A percentile compares a stretch with the other conserved stretches of the same genome.
These are phyloP conservation scores for Cylindrodendrum hubeiense DNA, from an alignment of 2,329 filamentous ascomycete species.

Conservation along the genomic window DNA sequence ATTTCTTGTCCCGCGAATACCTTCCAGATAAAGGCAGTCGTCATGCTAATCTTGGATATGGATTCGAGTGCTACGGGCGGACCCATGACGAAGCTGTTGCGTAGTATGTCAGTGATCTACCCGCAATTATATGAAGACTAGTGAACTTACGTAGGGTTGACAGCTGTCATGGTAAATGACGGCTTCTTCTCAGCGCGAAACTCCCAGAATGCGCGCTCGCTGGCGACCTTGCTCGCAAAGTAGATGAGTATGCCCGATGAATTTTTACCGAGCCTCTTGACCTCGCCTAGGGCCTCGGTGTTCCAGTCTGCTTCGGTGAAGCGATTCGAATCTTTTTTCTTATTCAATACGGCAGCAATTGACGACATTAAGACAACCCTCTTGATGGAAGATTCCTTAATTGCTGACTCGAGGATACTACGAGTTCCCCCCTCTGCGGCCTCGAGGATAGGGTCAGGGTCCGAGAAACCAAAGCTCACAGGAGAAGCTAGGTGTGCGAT, in stretches of 20 bases:
- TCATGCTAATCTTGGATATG: slow-evolving; percentile 33
- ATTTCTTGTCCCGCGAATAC: slow-evolving; percentile 40
- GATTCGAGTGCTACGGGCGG: slow-evolving; percentile 35
- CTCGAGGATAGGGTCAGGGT: slow-evolving; percentile 37
- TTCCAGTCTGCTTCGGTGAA: slow-evolving; percentile 44
- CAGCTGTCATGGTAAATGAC: slow-evolving; percentile 36
- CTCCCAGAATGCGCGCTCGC: slow-evolving; percentile 41
- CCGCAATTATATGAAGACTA: too few species aligned
- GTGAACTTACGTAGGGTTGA: slow-evolving; percentile 39
- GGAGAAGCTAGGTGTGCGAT: slow-evolving; percentile 39
- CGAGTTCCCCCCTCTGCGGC: slow-evolving; percentile 35
- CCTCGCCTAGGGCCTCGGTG: slow-evolving; percentile 25
- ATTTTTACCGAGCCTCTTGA: slow-evolving; percentile 37
- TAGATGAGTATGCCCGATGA: slow-evolving; percentile 36
- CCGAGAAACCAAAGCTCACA: slow-evolving; percentile 36
- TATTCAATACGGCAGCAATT: slow-evolving; percentile 29
- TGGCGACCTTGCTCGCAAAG: slow-evolving; percentile 37
- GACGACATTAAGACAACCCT: slow-evolving; percentile 43
- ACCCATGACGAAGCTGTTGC: slow-evolving; percentile 41
- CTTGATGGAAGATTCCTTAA: slow-evolving; percentile 36
- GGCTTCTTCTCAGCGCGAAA: slow-evolving; percentile 38
- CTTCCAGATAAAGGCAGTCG: slow-evolving; percentile 39
- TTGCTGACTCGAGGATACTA: slow-evolving; percentile 36
- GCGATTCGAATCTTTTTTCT: slow-evolving; percentile 14
- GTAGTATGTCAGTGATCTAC: neutral